Base-by-base conservation (phyloP, 2,329 filamentous ascomycete genomes). In the Fusarium hostae region DNA sequence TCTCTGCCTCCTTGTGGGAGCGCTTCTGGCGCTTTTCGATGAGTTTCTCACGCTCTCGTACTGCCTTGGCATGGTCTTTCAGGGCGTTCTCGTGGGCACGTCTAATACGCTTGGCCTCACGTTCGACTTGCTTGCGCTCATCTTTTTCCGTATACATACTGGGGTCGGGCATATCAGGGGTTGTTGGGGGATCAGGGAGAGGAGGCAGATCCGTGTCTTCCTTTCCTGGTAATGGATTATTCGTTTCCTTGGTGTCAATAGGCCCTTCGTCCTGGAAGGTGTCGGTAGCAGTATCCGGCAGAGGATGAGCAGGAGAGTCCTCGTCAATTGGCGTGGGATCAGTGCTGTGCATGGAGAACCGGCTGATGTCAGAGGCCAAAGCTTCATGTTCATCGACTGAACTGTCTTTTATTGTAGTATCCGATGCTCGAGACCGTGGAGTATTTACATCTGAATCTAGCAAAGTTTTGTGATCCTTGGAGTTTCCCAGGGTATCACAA, bases 61-160 rank as follows among this genome's bases (percentile, higher is more conserved):
- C 83, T 13, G 87, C 86, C 73, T 88, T 91, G 41, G 90, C 87
- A 39, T 89, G 89, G 65, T 90, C 86, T 79, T 92, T 93, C 66
- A 92, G 79, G 15, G 89, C 88, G 75, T 89, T 86, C 32, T 91
- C 87, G 77, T 94, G 92, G 12, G 85, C 84, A 76, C 93, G 93
- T 35, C 89, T 83, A 2, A 85, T 84, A 16, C 87, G 86, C 56
- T 88, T 88, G 60, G 89, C 85, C 74, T 94, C 91, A 63, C 91
- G 92, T 74, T 93, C 90, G 3, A 90, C 91, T 43, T 89, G 85
- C 74, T 92, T 93, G 12, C 89, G 88, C 32, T 88, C 84, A 10
- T 89, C 87, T 75, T 91, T 91, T 79, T 93, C 89, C 4, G 86
- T 82, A 77, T 89, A 90, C 50, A 84, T 81, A 47, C 84, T 83